A percentile compares a stretch with the other conserved stretches of the same genome.
Conservation (phyloP, 345 rosid genomes). For the Pistacia atlantica region DNA sequence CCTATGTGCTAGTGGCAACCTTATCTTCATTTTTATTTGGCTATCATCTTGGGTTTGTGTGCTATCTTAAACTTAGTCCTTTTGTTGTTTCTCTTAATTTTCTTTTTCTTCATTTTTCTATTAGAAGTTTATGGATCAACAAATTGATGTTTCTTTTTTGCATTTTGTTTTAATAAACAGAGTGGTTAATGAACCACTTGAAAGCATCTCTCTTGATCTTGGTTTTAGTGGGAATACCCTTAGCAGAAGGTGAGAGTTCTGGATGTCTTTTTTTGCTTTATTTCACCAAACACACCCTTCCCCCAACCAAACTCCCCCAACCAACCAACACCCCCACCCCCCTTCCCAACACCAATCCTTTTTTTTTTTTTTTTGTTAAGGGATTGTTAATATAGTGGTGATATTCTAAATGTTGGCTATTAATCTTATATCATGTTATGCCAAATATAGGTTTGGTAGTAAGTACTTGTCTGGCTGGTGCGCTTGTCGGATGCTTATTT, state of each 20-base stretch:
- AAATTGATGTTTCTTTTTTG: conserved; percentile 3
- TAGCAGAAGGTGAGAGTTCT: conserved; percentile 76
- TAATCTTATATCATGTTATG: conserved; percentile 11
- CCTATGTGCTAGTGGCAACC: conserved; percentile 84
- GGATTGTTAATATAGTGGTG: background rate
- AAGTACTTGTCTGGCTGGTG: conserved; percentile 91
- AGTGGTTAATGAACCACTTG: conserved; percentile 96
- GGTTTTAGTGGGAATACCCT: conserved; percentile 88
- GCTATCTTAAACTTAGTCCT: conserved; percentile 14
- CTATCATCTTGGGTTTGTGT: conserved; percentile 88
- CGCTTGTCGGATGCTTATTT: conserved; percentile 74
- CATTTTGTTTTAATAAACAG: conserved; percentile 34
- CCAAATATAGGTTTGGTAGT: conserved; percentile 80
- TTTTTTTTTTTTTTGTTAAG: background rate
- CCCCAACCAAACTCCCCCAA: no score
- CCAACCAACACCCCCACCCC: no score
- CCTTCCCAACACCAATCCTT: no score
- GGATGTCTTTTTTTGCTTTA: background rate
- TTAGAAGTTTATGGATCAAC: background rate
- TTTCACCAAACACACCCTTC: background rate
- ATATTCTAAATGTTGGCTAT: background rate
- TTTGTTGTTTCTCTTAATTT: conserved; percentile 8
- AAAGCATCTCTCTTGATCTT: conserved; percentile 83
- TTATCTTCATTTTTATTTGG: conserved; percentile 84
- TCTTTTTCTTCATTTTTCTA: background rate